These are phyloP conservation scores for Carex scoparia DNA, from an alignment of 176 grass and related monocot genomes.

Conservation along the genomic window DNA sequence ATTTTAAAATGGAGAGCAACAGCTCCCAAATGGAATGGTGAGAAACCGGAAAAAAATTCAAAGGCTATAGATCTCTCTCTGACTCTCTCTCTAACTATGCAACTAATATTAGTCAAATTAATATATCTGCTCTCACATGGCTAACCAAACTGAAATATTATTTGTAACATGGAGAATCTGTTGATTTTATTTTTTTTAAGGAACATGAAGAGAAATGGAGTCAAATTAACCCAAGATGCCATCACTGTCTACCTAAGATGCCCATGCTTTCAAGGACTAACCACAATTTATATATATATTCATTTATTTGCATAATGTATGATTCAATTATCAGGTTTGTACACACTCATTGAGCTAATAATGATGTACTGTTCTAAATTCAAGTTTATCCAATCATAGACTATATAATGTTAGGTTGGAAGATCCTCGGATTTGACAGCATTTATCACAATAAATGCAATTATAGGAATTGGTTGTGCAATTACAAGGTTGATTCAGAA, in stretches of 20 bases:
- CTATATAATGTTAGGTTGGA: neutral
- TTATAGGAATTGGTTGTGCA: no score
- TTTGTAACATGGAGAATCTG: constrained; percentile 21
- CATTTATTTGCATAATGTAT: neutral
- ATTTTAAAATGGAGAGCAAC: neutral
- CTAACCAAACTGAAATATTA: constrained; percentile 8
- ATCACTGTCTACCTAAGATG: neutral
- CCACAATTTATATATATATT: neutral
- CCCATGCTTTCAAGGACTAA: neutral
- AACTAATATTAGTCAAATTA: constrained; percentile 20
- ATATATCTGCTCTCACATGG: constrained; percentile 19
- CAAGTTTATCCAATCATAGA: neutral
- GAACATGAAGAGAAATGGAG: constrained; percentile 8
- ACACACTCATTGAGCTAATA: neutral
- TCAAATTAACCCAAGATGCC: constrained; percentile 7
- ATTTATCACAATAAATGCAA: neutral
- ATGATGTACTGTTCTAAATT: neutral
- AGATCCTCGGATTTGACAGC: neutral
- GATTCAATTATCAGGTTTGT: neutral
- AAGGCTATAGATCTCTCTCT: neutral
- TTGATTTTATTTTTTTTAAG: neutral
- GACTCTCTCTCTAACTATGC: neutral
- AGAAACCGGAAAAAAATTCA: neutral
- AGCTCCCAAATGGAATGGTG: neutral
- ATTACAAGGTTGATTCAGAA: neutral